These are phyloP conservation scores for Fusarium sp. DNA, from an alignment of 2,329 filamentous ascomycete genomes.

Conservation along the genomic window DNA sequence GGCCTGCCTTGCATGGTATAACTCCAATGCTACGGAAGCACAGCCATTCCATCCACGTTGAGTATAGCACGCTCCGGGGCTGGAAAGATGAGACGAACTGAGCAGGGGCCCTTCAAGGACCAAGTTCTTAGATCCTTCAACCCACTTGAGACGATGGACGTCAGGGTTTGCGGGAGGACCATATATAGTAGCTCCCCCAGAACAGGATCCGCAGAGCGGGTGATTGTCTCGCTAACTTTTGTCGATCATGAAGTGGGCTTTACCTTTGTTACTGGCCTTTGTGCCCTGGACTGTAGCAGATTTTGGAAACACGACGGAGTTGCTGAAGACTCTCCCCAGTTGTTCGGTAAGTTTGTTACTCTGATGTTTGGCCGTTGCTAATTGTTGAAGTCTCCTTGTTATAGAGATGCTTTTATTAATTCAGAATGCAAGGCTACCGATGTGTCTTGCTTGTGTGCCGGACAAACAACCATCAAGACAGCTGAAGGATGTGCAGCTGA, in stretches of 20 bases:
- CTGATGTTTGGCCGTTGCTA: background rate
- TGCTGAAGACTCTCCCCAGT: slow-evolving; percentile 31
- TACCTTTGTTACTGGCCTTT: slow-evolving; percentile 37
- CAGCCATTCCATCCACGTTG: slow-evolving; percentile 4
- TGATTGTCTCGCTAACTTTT: slow-evolving; percentile 15
- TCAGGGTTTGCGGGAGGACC: slow-evolving; percentile 1
- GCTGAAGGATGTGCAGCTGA: slow-evolving; percentile 23
- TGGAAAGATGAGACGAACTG: slow-evolving; percentile 12
- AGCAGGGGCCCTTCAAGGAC: background rate
- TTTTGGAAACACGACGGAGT: slow-evolving; percentile 26
- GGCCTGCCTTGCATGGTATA: background rate
- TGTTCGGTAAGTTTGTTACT: slow-evolving; percentile 34
- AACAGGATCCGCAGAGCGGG: slow-evolving; percentile 7
- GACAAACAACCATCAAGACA: slow-evolving; percentile 31
- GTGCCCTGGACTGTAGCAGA: slow-evolving; percentile 29
- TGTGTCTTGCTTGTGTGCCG: slow-evolving; percentile 41
- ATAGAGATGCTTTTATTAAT: slow-evolving; percentile 10
- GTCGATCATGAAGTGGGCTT: slow-evolving; percentile 43
- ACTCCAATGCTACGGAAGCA: slow-evolving; percentile 17
- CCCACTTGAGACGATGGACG: slow-evolving; percentile 10
- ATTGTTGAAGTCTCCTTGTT: slow-evolving; percentile 16
- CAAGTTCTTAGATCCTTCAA: background rate
- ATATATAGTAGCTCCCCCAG: slow-evolving; percentile 21
- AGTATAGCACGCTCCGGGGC: background rate
- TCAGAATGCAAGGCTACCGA: slow-evolving; percentile 37